A percentile compares a stretch with the other conserved stretches of the same genome.
Evolutionary conservation across 2,329 filamentous ascomycete species (phyloP).

Genomic region (Aspergillus unguis): DNA sequence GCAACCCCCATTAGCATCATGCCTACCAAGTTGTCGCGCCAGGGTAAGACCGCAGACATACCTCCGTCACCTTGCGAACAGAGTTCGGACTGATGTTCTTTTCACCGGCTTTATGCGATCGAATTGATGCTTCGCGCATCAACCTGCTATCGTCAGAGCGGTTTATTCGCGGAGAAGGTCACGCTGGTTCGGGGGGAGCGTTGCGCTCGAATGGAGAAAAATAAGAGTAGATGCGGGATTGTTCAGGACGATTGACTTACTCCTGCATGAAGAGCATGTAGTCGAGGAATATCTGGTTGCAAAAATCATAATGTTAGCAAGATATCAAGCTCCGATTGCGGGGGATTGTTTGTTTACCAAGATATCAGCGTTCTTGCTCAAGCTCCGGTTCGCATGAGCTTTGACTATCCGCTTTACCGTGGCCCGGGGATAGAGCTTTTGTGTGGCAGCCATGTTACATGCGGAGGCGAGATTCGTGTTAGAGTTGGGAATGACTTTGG

Average conservation of each 20-base stretch:
- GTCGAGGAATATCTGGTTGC: slow-evolving; percentile 70
- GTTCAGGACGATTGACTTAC: slow-evolving; percentile 37
- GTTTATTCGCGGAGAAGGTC: neutral
- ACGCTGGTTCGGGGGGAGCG: neutral
- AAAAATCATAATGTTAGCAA: slow-evolving; percentile 2
- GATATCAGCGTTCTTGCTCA: slow-evolving; percentile 84
- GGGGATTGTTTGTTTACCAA: slow-evolving; percentile 54
- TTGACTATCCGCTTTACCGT: slow-evolving; percentile 89
- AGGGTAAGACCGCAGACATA: slow-evolving; percentile 38
- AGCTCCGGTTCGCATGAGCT: slow-evolving; percentile 73
- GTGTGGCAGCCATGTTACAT: slow-evolving; percentile 56
- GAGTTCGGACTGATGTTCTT: slow-evolving; percentile 70
- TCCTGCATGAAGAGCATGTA: slow-evolving; percentile 77
- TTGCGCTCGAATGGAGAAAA: neutral
- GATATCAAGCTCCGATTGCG: neutral
- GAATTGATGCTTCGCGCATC: slow-evolving; percentile 74
- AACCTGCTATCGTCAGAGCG: slow-evolving; percentile 50
- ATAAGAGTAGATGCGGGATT: neutral
- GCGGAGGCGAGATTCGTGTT: neutral
- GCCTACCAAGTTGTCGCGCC: neutral
- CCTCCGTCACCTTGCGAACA: slow-evolving; percentile 73
- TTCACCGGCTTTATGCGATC: slow-evolving; percentile 70
- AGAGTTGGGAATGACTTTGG: neutral
- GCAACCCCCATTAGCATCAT: slow-evolving; percentile 10
- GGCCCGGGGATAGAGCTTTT: slow-evolving; percentile 77